Evolutionary conservation across 2,329 filamentous ascomycete genomes (phyloP), one percentile per base, ranked within the genome.

Genomic region (Ophiobolus disseminans): DNA sequence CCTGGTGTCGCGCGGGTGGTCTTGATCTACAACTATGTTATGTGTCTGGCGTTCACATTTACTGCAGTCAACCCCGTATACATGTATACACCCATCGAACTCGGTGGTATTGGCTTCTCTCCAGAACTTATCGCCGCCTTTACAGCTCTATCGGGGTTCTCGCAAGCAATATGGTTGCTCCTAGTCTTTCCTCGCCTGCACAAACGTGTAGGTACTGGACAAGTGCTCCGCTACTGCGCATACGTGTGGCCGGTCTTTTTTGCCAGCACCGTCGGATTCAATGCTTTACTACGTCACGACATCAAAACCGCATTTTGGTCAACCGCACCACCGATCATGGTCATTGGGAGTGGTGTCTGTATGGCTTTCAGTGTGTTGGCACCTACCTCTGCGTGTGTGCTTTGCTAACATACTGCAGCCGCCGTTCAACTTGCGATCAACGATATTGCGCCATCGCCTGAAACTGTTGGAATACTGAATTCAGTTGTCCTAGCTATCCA

Each of bases 381-480:
- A 11, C 5, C 20, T 8, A n/a, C 7, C n/a, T 6, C 20, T 36
- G 1, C 25, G 7, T 22, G 1, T 20, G 10, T 40, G 2, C 8
- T n/a, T 37, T 36, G 9, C 50, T 61, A 32, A 58, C 34, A 26
- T 4, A 7, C 16, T 3, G 8, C 3, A 76, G 74, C 87, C 0
- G 85, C 79, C 1, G 80, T 86, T 1, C 88, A 92, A 75, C 83
- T 93, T 7, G 84, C 85, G 0, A 65, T 93, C 23, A 93, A 93
- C 69, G 88, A 92, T 48, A 82, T 88, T 2, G 80, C 86, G 0
- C 90, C 90, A 0, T 83, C 79, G 8, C 80, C 83, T 1, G 76
- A 78, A 32, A 81, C 84, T 0, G 75, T 93, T 8, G 89, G 86
- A 0, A 90, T 84, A 0, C 74, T 94, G 21, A 93, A 93, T 59